Conservation (phyloP, 495 filamentous ascomycete genomes). For the Aeminium ludgeri region DNA sequence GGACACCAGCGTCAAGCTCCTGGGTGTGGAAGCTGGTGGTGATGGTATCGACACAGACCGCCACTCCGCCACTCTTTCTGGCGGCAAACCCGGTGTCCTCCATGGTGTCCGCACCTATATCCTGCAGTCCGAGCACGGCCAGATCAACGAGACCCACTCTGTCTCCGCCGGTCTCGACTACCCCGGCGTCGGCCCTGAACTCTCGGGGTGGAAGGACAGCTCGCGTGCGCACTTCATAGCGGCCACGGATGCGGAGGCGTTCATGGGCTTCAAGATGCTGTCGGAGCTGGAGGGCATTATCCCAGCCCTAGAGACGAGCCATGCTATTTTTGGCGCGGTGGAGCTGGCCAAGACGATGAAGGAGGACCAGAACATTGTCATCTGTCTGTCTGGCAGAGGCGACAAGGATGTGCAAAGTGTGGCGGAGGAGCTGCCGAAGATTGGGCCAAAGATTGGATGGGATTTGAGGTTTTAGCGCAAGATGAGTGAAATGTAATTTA, state of each 20-base stretch:
- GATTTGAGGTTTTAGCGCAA: slow-evolving; percentile 51
- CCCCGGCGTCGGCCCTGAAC: slow-evolving; percentile 87
- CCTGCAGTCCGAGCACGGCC: slow-evolving; percentile 77
- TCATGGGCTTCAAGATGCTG: slow-evolving; percentile 72
- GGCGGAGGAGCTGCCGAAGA: slow-evolving; percentile 73
- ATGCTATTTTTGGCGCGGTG: slow-evolving; percentile 79
- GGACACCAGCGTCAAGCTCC: slow-evolving; percentile 65
- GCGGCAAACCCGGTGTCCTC: slow-evolving; percentile 78
- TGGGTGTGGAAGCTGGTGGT: slow-evolving; percentile 93
- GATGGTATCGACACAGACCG: slow-evolving; percentile 75
- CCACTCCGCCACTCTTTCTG: slow-evolving; percentile 80
- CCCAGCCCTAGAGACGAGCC: slow-evolving; percentile 81
- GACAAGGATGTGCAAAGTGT: slow-evolving; percentile 99
- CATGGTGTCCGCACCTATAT: slow-evolving; percentile 95
- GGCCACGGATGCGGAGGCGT: slow-evolving; percentile 81
- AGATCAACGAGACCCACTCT: slow-evolving; percentile 88
- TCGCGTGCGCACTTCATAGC: slow-evolving; percentile 74
- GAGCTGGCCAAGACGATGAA: slow-evolving; percentile 83
- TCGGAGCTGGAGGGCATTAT: slow-evolving; percentile 88
- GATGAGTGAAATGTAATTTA: neutral
- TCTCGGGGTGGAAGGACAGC: slow-evolving; percentile 81
- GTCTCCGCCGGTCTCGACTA: slow-evolving; percentile 97
- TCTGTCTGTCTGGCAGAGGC: slow-evolving; percentile 79
- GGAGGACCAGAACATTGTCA: slow-evolving; percentile 79
- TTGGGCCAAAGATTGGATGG: slow-evolving; percentile 91